Percentiles rank a stretch among this genome's conserved stretches.
Evolutionary conservation across 139 green algal genomes (phyloP).

Genomic region (Volvox africanus): DNA sequence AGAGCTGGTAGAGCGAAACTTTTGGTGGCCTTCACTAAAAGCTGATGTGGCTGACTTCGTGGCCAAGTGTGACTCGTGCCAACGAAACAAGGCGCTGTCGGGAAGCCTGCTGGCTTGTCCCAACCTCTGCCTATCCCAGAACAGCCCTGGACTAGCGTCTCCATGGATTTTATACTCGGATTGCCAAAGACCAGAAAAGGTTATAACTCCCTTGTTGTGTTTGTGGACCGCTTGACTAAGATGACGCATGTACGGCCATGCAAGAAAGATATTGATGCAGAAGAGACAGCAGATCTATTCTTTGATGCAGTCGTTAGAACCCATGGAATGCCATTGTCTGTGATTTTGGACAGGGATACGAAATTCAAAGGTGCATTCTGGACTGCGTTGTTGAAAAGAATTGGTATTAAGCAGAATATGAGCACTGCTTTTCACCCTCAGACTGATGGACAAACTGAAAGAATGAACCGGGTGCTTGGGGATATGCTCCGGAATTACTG

Average conservation of each 20-base stretch:
- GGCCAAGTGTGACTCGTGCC: neutral
- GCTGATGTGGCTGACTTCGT: constrained; percentile 16
- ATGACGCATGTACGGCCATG: no score
- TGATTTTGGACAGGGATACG: constrained; percentile 5
- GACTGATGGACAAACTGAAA: no score
- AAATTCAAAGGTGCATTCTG: constrained; percentile 6
- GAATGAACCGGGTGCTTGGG: no score
- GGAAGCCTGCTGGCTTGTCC: no score
- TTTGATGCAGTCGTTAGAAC: neutral
- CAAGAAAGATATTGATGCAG: no score
- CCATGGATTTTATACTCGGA: constrained; percentile 16
- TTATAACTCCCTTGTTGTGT: constrained; percentile 20
- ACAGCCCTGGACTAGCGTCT: neutral
- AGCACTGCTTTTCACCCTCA: no score
- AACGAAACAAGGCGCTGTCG: neutral
- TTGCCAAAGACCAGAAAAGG: neutral
- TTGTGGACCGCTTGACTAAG: no score
- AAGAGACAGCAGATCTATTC: no score
- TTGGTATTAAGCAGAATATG: no score
- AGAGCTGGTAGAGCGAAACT: neutral
- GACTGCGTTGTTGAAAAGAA: no score
- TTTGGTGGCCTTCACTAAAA: constrained; percentile 1
- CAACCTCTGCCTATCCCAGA: no score
- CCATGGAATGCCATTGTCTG: constrained; percentile 5
- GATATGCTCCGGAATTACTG: constrained; percentile 15